Conservation (phyloP, 2,329 filamentous ascomycete genomes). For the Penicillium sp. region DNA sequence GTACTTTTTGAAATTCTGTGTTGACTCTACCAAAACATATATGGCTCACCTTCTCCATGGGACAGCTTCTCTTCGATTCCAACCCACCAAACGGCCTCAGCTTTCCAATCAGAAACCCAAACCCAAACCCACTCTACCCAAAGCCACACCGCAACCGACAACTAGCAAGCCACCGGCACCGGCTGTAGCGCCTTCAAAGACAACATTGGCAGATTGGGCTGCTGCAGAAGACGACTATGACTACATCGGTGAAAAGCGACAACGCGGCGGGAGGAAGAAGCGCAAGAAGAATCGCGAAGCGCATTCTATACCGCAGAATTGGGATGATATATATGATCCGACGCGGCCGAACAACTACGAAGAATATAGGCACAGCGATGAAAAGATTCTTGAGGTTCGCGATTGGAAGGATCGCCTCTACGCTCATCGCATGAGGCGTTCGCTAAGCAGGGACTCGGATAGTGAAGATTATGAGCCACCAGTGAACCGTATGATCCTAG, state of each 20-base stretch:
- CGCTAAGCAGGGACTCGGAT: constrained; percentile 42
- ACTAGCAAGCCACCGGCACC: constrained; percentile 23
- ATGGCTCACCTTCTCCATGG: constrained; percentile 14
- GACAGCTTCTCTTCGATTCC: constrained; percentile 68
- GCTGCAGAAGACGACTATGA: constrained; percentile 68
- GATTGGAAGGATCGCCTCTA: constrained; percentile 84
- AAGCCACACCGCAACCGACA: constrained; percentile 33
- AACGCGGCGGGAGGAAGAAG: constrained; percentile 71
- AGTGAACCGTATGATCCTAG: constrained; percentile 42
- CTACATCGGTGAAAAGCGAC: constrained; percentile 61
- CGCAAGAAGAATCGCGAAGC: constrained; percentile 66
- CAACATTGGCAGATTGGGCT: constrained; percentile 73
- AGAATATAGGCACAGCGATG: constrained; percentile 77
- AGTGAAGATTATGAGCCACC: constrained; percentile 48
- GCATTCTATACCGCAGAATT: constrained; percentile 58
- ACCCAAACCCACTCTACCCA: constrained; percentile 56
- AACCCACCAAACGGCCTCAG: constrained; percentile 75
- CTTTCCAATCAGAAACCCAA: constrained; percentile 56
- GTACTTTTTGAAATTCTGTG: constrained; percentile 48
- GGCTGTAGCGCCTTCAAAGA: constrained; percentile 49
- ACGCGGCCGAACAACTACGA: constrained; percentile 75
- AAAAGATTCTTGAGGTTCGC: constrained; percentile 69
- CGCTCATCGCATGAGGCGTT: constrained; percentile 55
- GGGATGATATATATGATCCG: constrained; percentile 89
- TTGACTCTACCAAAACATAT: constrained; percentile 11